Evolutionary conservation across 768 basidiomycete genomes (phyloP).

Genomic region (Termitomyces sp.): DNA sequence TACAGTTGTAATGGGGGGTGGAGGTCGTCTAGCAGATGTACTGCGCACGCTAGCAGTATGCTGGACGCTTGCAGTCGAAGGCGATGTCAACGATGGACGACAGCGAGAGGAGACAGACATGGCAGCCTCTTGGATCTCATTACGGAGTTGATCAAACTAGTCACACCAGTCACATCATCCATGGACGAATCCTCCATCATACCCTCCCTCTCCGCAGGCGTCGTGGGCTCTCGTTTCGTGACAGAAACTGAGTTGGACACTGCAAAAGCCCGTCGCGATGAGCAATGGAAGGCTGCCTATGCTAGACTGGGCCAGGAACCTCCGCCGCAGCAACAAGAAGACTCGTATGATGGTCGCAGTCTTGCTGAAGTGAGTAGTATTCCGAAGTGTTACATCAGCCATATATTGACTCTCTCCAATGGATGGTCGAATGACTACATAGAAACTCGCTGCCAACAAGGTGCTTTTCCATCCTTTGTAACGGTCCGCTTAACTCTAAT

Average conservation of each 20-base stretch:
- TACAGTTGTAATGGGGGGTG: constrained; percentile 48
- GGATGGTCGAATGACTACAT: constrained; percentile 34
- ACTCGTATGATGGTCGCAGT: constrained; percentile 78
- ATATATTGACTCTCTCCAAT: constrained; percentile 43
- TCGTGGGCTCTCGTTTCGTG: constrained; percentile 81
- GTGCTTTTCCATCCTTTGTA: constrained; percentile 30
- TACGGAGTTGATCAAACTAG: background rate
- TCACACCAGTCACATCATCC: constrained; percentile 10
- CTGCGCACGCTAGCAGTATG: constrained; percentile 27
- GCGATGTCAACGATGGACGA: constrained; percentile 24
- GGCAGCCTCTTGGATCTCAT: background rate
- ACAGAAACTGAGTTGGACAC: constrained; percentile 74
- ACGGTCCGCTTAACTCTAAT: constrained; percentile 6
- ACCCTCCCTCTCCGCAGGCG: constrained; percentile 66
- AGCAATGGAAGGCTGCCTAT: constrained; percentile 89
- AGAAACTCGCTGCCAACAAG: constrained; percentile 91
- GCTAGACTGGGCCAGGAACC: constrained; percentile 85
- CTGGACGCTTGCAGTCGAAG: constrained; percentile 31
- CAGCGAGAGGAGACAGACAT: constrained; percentile 31
- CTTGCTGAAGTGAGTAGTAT: constrained; percentile 72
- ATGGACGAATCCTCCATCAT: constrained; percentile 59
- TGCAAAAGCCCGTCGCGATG: constrained; percentile 67
- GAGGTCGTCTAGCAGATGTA: constrained; percentile 23
- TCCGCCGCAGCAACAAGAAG: constrained; percentile 70
- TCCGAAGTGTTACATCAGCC: constrained; percentile 12